Evolutionary conservation across 352 stramenopile genomes (phyloP), one percentile per base, ranked within the genome.

Genomic region (Bremia lactucae): DNA sequence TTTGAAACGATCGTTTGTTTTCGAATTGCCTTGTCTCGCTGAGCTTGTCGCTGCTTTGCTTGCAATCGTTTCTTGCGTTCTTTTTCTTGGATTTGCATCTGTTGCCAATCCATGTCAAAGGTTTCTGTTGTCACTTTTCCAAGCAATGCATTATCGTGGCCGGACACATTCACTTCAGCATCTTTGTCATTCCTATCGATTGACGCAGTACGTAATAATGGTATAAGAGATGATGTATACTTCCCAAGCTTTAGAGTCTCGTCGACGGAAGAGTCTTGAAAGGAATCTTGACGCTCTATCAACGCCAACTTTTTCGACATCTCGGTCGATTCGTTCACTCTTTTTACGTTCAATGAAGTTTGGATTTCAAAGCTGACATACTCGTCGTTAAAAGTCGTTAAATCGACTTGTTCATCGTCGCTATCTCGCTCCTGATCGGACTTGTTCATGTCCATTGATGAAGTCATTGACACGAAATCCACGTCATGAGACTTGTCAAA

Each of bases 21-120:
- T 43, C 82, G 82, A 8, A 83, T 44, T 10, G 83, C 36, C 37
- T 87, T 87, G 10, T 89, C 73, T n/a, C 73, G 69, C 34, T 85
- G 76, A 11, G 72, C 73, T 55, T 89, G 76, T 0, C 76, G 64
- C 35, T 89, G 76, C 29, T 87, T 89, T 13, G 71, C 39, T 54
- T 83, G 71, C 19, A 87, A 37, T 26, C 65, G 65, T 38, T 83
- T 82, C 46, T 75, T 74, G 8, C 76, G 68, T 33, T 85, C 70
- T 26, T 81, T 83, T 43, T 85, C 76, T 52, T 83, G 63, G 25
- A 62, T 62, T 46, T 89, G 76, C 62, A 89, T 63, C 38, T 65
- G 62, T 42, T 87, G 63, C 76, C 76, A 89, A 28, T 85, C 66
- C 2, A 59, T 45, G 14, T 83, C 54, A 15, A 80, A 79, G 23